Conservation (phyloP, 2,329 filamentous ascomycete species). For the Pseudogymnoascus sp. region DNA sequence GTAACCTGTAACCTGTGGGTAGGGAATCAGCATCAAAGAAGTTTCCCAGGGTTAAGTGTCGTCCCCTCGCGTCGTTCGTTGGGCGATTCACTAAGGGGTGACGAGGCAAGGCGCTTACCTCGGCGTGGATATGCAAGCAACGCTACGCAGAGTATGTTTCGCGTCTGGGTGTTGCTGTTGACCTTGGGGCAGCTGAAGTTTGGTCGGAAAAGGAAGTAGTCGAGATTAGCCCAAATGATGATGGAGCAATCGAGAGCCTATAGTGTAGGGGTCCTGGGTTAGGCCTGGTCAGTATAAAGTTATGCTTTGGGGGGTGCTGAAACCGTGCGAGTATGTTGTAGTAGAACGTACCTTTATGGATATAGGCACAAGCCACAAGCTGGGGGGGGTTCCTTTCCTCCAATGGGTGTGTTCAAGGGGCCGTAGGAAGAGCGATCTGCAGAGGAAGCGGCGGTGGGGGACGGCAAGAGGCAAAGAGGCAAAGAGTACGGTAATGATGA, state of each 20-base stretch:
- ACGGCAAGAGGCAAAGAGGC: not conserved
- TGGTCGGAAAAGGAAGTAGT: not conserved
- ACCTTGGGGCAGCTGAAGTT: not conserved
- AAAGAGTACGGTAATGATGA: not conserved
- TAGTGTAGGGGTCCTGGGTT: constrained; percentile 5
- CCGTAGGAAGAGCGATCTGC: not conserved
- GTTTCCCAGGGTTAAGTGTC: not conserved
- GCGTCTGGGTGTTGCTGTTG: not conserved
- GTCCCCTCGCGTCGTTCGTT: not conserved
- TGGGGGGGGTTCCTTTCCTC: not conserved
- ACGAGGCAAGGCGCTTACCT: not conserved
- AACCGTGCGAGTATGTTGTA: not conserved
- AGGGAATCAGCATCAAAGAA: not conserved
- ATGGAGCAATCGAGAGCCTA: constrained; percentile 9
- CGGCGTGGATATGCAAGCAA: not conserved
- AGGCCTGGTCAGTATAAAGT: not conserved
- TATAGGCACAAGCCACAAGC: not conserved
- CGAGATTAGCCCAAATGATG: not conserved
- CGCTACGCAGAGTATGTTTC: not conserved
- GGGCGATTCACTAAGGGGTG: not conserved
- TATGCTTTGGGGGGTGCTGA: not conserved
- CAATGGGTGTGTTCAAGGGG: not conserved
- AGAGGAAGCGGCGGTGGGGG: not conserved
- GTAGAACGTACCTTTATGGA: not conserved
- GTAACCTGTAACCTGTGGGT: not conserved